These are phyloP conservation scores for Viridothelium virens DNA, from an alignment of 495 filamentous ascomycete species.

Conservation along the genomic window DNA sequence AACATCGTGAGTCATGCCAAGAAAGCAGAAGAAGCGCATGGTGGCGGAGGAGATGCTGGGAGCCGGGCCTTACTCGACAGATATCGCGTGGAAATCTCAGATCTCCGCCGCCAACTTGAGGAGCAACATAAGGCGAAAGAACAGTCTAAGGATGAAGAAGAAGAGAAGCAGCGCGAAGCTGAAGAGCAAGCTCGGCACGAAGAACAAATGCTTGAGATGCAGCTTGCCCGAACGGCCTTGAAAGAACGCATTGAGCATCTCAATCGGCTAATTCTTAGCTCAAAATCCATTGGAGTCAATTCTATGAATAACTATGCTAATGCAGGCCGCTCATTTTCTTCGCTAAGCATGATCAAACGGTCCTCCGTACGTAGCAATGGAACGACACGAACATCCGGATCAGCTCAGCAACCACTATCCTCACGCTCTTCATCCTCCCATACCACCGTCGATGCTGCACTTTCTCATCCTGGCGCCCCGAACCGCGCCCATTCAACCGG, in stretches of 20 bases:
- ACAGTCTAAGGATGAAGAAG: slow-evolving; percentile 54
- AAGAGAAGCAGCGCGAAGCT: slow-evolving; percentile 62
- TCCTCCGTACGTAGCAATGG: slow-evolving; percentile 45
- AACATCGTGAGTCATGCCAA: slow-evolving; percentile 97
- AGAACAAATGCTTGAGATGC: slow-evolving; percentile 97
- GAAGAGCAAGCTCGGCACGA: slow-evolving; percentile 80
- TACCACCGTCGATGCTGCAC: slow-evolving; percentile 22
- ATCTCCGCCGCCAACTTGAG: slow-evolving; percentile 75
- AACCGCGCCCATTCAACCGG: not conserved
- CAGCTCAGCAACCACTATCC: slow-evolving; percentile 34
- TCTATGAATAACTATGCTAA: slow-evolving; percentile 22
- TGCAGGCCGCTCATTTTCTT: slow-evolving; percentile 56
- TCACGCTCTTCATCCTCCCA: slow-evolving; percentile 54
- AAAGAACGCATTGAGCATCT: slow-evolving; percentile 98
- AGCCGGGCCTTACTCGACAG: slow-evolving; percentile 83
- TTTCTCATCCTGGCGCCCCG: slow-evolving; percentile 11
- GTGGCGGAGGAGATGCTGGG: slow-evolving; percentile 58
- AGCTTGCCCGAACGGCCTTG: slow-evolving; percentile 85
- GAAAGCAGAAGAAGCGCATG: slow-evolving; percentile 81
- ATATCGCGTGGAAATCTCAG: slow-evolving; percentile 88
- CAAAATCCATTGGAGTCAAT: slow-evolving; percentile 92
- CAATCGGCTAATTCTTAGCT: slow-evolving; percentile 88
- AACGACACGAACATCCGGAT: slow-evolving; percentile 38
- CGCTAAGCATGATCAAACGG: slow-evolving; percentile 61
- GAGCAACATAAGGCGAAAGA: slow-evolving; percentile 59